Conservation (phyloP, 1,284 basidiomycete genomes). For the Ustilago cynodontis region DNA sequence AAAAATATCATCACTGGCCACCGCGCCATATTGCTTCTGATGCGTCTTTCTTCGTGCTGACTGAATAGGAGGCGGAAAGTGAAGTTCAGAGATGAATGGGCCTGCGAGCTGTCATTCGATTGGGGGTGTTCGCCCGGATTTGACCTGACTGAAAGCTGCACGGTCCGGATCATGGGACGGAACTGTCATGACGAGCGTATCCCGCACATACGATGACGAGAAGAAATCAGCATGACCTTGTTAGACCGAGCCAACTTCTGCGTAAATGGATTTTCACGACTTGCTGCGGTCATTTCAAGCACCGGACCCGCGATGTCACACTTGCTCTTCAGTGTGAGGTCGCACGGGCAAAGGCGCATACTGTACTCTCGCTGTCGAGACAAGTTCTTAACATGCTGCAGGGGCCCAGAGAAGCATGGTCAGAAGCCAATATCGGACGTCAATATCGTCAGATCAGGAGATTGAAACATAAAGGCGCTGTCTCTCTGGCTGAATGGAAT, state of each 20-base stretch:
- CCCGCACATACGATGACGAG: too few relatives aligned
- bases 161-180: too few relatives aligned
- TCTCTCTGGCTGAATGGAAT: too few relatives aligned
- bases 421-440: neutral
- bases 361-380: neutral
- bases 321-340: constrained; percentile 1
- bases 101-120: too few relatives aligned
- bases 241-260: constrained; percentile 1
- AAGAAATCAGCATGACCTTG: neutral
- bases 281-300: constrained; percentile 44
- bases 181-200: too few relatives aligned
- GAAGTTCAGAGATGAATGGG: too few relatives aligned
- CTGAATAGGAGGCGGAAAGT: neutral
- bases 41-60: neutral
- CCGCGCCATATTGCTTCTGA: constrained; percentile 28
- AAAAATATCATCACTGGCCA: constrained; percentile 41
- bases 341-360: constrained; percentile 8
- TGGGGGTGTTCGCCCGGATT: too few relatives aligned
- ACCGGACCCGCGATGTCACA: constrained; percentile 25
- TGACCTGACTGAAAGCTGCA: too few relatives aligned
- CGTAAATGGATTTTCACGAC: neutral
- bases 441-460: neutral
- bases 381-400: neutral
- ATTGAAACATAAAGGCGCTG: too few relatives aligned
- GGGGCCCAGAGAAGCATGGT: neutral